Evolutionary conservation across 768 basidiomycete genomes (phyloP), one percentile per base, ranked within the genome.

Genomic region (Leccinum olivaceopallidum): DNA sequence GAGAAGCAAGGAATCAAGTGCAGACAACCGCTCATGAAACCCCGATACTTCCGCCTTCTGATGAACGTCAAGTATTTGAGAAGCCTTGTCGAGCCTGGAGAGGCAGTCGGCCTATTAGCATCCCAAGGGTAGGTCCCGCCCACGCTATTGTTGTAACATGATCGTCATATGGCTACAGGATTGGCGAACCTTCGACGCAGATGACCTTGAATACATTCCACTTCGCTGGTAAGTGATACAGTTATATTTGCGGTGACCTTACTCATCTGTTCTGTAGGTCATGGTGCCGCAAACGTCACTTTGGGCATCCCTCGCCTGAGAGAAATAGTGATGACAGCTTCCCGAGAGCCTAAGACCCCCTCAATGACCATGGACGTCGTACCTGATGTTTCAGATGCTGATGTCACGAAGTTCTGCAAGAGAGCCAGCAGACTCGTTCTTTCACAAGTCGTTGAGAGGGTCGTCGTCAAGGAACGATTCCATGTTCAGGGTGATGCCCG

Each of bases 141-240:
- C 22, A 6, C 26, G 28, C 22, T 5, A 5, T 49, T 50, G 10
- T 57, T 56, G 18, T 30, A n/a, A 53, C 10, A 36, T 36, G 16
- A 39, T 60, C 59, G 57, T 50, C 57, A 52, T 55, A 56, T 7
- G 9, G 36, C 53, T 56, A 8, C 61, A 98, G 97, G 77, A 86
- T 99, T 48, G 97, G 97, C 55, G 97, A 99, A 74, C 97, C 97
- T 5, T 99, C 97, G 16, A 99, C 97, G 0, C 97, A 99, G 73
- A 99, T 99, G 97, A 99, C 97, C 9, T 78, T 99, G 63, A 99
- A 99, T 73, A 99, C 97, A 13, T 99, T 99, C 85, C 97, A 99
- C 79, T 95, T 99, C 69, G 97, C 97, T 66, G 96, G 94, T 87
- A 74, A 68, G 83, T 70, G 39, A 63, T 60, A 52, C 42, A 30